Conservation (phyloP, 352 stramenopile species). For the Globisporangium carolinianum region DNA sequence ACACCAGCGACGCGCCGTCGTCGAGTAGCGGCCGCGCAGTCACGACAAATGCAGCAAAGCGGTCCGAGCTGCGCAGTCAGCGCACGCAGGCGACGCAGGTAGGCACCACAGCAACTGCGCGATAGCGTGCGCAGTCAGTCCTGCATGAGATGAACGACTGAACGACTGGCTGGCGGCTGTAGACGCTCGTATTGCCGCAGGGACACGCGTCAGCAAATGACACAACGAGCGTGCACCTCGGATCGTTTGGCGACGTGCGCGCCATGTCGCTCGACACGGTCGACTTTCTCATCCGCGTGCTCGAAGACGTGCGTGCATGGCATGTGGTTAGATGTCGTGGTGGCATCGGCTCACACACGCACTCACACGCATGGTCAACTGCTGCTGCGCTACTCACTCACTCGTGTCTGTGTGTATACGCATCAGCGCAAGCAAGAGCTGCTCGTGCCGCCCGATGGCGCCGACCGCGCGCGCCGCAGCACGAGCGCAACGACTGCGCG, state of each 20-base stretch:
- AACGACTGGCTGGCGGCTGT: background rate
- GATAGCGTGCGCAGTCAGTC: background rate
- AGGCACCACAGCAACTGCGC: background rate
- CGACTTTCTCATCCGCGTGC: conserved; percentile 54
- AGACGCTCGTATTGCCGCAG: background rate
- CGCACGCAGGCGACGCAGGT: conserved; percentile 25
- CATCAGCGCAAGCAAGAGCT: conserved; percentile 38
- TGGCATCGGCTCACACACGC: background rate
- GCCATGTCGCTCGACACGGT: conserved; percentile 59
- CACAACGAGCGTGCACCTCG: conserved; percentile 19
- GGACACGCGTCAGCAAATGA: background rate
- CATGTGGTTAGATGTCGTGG: background rate
- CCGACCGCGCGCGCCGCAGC: background rate
- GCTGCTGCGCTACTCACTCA: no score
- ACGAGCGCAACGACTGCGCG: background rate
- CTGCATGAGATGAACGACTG: background rate
- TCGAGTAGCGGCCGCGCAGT: conserved; percentile 5
- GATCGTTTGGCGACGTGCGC: conserved; percentile 34
- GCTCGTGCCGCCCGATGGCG: conserved; percentile 5
- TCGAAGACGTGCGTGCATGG: conserved; percentile 42
- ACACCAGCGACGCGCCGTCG: background rate
- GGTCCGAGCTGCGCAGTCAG: conserved; percentile 6
- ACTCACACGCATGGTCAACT: no score
- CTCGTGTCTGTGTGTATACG: no score
- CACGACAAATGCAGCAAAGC: background rate